Evolutionary conservation across 495 filamentous ascomycete species (phyloP).

Genomic region (Talaromyces trachyspermus): DNA sequence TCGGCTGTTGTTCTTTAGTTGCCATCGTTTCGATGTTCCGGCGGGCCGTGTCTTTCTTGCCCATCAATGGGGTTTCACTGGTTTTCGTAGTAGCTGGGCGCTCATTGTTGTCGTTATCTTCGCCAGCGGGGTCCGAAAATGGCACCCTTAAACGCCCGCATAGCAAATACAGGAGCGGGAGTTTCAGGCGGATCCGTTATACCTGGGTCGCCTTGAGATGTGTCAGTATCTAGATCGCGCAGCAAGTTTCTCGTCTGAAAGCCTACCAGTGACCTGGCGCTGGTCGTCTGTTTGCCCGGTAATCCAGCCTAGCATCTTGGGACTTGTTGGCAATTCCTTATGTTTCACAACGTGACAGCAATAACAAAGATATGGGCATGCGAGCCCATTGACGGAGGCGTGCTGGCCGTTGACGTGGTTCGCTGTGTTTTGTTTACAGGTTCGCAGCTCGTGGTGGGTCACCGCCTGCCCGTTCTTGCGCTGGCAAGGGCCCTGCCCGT

Average conservation of each 20-base stretch:
- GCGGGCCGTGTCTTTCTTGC: not conserved
- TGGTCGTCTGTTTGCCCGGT: constrained; percentile 18
- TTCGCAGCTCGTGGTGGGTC: not conserved
- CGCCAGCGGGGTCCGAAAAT: constrained; percentile 76
- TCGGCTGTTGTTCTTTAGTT: constrained; percentile 9
- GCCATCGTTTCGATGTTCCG: not conserved
- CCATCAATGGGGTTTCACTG: constrained; percentile 10
- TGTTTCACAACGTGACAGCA: not conserved
- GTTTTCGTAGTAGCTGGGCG: constrained; percentile 18
- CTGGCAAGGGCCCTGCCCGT: not conserved
- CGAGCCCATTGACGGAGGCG: constrained; percentile 1
- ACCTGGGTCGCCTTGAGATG: constrained; percentile 26
- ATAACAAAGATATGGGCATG: not conserved
- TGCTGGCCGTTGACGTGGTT: constrained; percentile 22
- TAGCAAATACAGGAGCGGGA: constrained; percentile 86
- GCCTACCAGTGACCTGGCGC: constrained; percentile 17
- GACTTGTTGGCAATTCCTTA: not conserved
- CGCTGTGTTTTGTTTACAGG: constrained; percentile 27
- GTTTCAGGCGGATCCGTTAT: constrained; percentile 71
- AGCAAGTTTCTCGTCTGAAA: constrained; percentile 5
- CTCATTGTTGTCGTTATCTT: constrained; percentile 22
- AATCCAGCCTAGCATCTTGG: constrained; percentile 26
- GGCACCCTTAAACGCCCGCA: constrained; percentile 85
- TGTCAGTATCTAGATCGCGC: constrained; percentile 1
- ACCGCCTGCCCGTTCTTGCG: constrained; percentile 3